Evolutionary conservation across 2,329 filamentous ascomycete genomes (phyloP).

Genomic region (Cercospora sp.): DNA sequence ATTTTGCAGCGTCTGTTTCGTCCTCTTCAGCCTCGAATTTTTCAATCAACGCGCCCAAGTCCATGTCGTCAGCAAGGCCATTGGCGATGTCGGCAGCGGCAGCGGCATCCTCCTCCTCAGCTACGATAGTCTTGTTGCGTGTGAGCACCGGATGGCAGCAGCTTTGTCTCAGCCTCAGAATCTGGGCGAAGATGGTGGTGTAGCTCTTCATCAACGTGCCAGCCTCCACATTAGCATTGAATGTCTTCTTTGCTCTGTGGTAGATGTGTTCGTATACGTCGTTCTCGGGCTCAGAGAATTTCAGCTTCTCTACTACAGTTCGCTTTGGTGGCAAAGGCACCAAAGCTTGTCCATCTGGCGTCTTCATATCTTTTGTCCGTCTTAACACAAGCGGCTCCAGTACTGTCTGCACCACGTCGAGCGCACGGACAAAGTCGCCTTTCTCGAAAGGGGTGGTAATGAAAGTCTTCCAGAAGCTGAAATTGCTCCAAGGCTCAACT

Average conservation of each 20-base stretch:
- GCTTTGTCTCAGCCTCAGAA: constrained; percentile 84
- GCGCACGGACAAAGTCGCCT: constrained; percentile 85
- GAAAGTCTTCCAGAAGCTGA: constrained; percentile 98
- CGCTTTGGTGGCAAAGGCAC: constrained; percentile 79
- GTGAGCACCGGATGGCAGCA: constrained; percentile 93
- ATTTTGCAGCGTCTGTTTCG: constrained; percentile 65
- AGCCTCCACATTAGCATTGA: constrained; percentile 82
- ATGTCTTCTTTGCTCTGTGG: constrained; percentile 75
- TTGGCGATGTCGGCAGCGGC: constrained; percentile 74
- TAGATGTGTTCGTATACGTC: constrained; percentile 94
- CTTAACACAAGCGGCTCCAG: constrained; percentile 93
- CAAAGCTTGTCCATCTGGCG: constrained; percentile 75
- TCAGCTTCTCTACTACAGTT: constrained; percentile 82
- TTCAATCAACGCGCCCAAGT: constrained; percentile 79
- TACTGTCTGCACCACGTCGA: constrained; percentile 96
- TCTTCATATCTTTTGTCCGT: constrained; percentile 97
- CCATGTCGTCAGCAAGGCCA: constrained; percentile 92
- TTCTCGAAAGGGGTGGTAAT: constrained; percentile 97
- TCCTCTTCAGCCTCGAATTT: constrained; percentile 67
- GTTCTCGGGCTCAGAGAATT: constrained; percentile 79
- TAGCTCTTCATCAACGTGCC: constrained; percentile 94
- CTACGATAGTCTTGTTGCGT: constrained; percentile 77
- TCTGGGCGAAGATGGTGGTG: constrained; percentile 96
- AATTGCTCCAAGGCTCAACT: constrained; percentile 97
- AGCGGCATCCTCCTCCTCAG: constrained; percentile 82